Base-by-base conservation (phyloP, 495 filamentous ascomycete genomes). In the Penicillium goetzii region DNA sequence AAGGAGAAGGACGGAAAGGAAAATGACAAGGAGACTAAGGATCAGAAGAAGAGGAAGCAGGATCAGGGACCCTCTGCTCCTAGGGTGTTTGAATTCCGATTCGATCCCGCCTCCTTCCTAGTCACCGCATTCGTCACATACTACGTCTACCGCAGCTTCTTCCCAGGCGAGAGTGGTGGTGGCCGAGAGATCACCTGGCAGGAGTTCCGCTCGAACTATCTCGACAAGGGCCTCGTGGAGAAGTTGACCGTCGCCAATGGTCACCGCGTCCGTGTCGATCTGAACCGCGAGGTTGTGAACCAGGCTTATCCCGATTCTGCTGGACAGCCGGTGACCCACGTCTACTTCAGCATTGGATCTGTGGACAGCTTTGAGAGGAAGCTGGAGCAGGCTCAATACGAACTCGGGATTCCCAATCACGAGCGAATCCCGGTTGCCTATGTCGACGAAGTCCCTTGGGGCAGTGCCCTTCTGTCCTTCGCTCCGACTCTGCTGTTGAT, bases 301-400 rank as follows among this genome's bases (percentile, higher is more conserved):
- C 76, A 85, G 43, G 85, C 90, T 73, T 94, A 97, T 66, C 91
- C 95, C 30, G 95, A 96, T 34, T 92, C 92, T 17, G 90, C 88
- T 30, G 83, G 80, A 14, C 86, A 89, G 50, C 81, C 84, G 19
- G 84, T 86, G 55, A 91, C 93, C 78, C 82, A 86, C 76, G 97
- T 97, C 76, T 95, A 92, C 76, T 99, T 98, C 83, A 93, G 86
- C 61, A 97, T 99, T 69, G 95, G 95, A 50, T 97, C 93, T 19
- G 86, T 97, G 47, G 94, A 98, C 47, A 88, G 90, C 41, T 98
- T 98, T 69, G 95, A 99, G 79, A 84, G 88, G 65, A 87, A 85
- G 68, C 74, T 99, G 12, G 95, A 98, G 57, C 86, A 91, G 43
- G 93, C 93, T 21, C 95, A 99, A 74, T 76, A 86, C 25, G 91